Evolutionary conservation across 305 asterid species (phyloP), one percentile per base, ranked within the genome.

Genomic region (Solanum hybrid): DNA sequence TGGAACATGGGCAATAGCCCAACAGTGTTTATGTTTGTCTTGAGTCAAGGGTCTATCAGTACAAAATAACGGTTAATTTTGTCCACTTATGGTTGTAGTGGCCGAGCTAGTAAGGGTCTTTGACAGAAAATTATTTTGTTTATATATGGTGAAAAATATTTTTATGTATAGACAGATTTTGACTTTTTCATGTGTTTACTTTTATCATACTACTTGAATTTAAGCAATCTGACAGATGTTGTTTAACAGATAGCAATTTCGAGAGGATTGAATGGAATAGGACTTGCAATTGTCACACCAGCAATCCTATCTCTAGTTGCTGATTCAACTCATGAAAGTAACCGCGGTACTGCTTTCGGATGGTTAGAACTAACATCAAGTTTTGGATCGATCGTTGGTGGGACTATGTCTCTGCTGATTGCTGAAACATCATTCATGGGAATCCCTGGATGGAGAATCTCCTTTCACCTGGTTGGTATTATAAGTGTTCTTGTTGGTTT

Each of bases 261-360:
- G 3, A 91, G 98, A 92, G 98, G 96, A 32, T 88, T 96, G 5
- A 96, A 96, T 14, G 98, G 98, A 35, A 91, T 96, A 5, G 98
- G 97, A 20, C 96, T 96, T 26, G 98, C 98, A 64, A 92, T 95
- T 27, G 29, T 27, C 29, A 27, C 29, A 27, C 98, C 98, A 11
- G 96, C 96, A 24, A 92, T 96, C 36, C 95, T 91, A 79, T 95
- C 98, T 36, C 94, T 96, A 2, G 95, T 96, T 17, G 98, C 98
- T 0, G 98, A 96, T 76, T 96, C 96, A 34, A 95, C 97, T 8
- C 92, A 93, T 10, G 96, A 93, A 31, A 91, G 93, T 51, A 94
- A 95, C 7, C 96, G 98, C 0, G 98, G 98, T 17, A 93, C 94
- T 14, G 98, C 98, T n/a, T 95, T 96, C 4, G 98, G 98, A 22